Evolutionary conservation across 768 basidiomycete genomes (phyloP).

Genomic region (Sistotremastrum niveocremeum): DNA sequence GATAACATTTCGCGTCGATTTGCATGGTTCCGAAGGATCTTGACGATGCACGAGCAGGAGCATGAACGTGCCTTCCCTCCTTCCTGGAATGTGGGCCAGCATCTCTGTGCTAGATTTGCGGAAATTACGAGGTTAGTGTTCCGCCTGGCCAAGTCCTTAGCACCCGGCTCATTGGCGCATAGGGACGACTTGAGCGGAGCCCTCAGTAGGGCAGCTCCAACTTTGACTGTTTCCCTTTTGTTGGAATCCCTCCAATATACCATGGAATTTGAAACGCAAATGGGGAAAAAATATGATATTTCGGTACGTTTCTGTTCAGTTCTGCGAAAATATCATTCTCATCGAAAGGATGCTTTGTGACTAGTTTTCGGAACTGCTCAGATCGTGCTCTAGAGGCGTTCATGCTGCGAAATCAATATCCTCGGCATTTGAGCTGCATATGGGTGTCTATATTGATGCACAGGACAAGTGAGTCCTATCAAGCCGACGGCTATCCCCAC

Average conservation of each 20-base stretch:
- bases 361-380: slow-evolving; percentile 56
- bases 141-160: background rate
- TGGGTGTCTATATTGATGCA: slow-evolving; percentile 88
- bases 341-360: background rate
- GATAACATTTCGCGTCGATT: slow-evolving; percentile 90
- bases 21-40: slow-evolving; percentile 83
- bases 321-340: background rate
- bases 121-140: slow-evolving; percentile 71
- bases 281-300: slow-evolving; percentile 72
- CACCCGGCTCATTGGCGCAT: background rate
- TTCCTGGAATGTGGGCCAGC: slow-evolving; percentile 77
- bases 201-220: slow-evolving; percentile 62
- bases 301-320: slow-evolving; percentile 31
- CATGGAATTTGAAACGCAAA: slow-evolving; percentile 73
- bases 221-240: slow-evolving; percentile 61
- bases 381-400: slow-evolving; percentile 31
- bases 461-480: slow-evolving; percentile 69
- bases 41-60: slow-evolving; percentile 81
- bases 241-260: slow-evolving; percentile 81
- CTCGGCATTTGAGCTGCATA: slow-evolving; percentile 84
- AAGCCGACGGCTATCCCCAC: background rate
- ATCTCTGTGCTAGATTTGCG: slow-evolving; percentile 72
- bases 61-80: slow-evolving; percentile 71
- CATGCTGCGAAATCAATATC: slow-evolving; percentile 57
- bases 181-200: slow-evolving; percentile 79